These are phyloP conservation scores for Podaxis mareebaensis DNA, from an alignment of 768 basidiomycete species.

Conservation along the genomic window DNA sequence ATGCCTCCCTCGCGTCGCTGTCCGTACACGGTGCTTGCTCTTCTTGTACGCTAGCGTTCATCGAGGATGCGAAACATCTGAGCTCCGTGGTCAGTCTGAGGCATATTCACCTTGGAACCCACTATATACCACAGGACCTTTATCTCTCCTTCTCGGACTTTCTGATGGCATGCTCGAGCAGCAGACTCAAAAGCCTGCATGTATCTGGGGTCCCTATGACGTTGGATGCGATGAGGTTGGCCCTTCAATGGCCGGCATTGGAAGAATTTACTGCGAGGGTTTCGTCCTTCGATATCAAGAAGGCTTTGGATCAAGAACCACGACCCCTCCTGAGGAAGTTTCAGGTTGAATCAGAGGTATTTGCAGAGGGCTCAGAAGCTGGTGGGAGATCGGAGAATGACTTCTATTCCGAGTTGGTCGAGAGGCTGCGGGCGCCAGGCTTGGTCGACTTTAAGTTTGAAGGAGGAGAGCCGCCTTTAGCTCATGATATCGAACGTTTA, in stretches of 20 bases:
- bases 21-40: neutral
- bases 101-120: neutral
- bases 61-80: neutral
- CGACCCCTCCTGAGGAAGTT: constrained; percentile 2
- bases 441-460: neutral
- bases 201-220: neutral
- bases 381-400: neutral
- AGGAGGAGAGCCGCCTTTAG: neutral
- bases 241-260: neutral
- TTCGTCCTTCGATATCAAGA: neutral
- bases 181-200: neutral
- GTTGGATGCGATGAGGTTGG: neutral
- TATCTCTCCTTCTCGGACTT: neutral
- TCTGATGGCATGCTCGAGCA: neutral
- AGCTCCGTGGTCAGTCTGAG: neutral
- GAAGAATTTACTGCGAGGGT: constrained; percentile 1
- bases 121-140: neutral
- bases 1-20: neutral
- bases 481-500: constrained; percentile 1
- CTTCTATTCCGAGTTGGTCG: constrained; percentile 5
- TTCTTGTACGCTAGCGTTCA: neutral
- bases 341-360: neutral
- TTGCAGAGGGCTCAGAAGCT: neutral
- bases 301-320: neutral
- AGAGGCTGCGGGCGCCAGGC: neutral